These are phyloP conservation scores for Leccinum aurantiacum DNA, from an alignment of 768 basidiomycete genomes.

Conservation along the genomic window DNA sequence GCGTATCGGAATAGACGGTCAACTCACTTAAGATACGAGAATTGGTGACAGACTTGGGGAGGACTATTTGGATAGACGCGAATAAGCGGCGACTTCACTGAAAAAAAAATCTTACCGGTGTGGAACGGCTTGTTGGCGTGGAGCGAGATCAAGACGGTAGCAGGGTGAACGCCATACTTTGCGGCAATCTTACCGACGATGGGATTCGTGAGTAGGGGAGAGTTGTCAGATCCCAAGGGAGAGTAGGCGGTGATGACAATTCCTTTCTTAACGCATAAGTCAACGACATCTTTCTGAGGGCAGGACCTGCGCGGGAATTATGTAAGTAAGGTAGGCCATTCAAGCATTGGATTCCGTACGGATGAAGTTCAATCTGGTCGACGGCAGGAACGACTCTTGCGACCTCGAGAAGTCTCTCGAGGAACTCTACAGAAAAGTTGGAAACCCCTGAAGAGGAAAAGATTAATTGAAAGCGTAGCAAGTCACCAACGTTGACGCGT, in stretches of 20 bases:
- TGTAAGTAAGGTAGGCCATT: not conserved
- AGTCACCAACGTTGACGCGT: not conserved
- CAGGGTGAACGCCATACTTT: slow-evolving; percentile 56
- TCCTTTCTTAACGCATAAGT: slow-evolving; percentile 58
- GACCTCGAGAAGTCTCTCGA: slow-evolving; percentile 59
- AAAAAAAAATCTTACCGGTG: slow-evolving; percentile 36
- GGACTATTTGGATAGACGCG: slow-evolving; percentile 36
- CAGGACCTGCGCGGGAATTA: not conserved
- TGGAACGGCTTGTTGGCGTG: slow-evolving; percentile 67
- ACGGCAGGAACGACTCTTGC: slow-evolving; percentile 64
- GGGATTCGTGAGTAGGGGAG: slow-evolving; percentile 66
- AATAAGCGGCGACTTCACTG: not conserved
- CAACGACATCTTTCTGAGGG: slow-evolving; percentile 38
- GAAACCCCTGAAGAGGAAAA: slow-evolving; percentile 47
- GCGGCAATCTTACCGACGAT: slow-evolving; percentile 61
- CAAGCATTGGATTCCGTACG: slow-evolving; percentile 39
- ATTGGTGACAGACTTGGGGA: slow-evolving; percentile 77
- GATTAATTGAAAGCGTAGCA: not conserved
- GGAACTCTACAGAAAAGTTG: slow-evolving; percentile 66
- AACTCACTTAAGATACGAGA: slow-evolving; percentile 57
- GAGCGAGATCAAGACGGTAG: slow-evolving; percentile 68
- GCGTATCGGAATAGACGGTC: not conserved
- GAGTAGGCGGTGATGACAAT: slow-evolving; percentile 81
- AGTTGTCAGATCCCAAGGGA: slow-evolving; percentile 70
- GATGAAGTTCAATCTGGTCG: slow-evolving; percentile 79